These are phyloP conservation scores for Metarhizium sp. DNA, from an alignment of 2,329 filamentous ascomycete genomes.

Conservation along the genomic window DNA sequence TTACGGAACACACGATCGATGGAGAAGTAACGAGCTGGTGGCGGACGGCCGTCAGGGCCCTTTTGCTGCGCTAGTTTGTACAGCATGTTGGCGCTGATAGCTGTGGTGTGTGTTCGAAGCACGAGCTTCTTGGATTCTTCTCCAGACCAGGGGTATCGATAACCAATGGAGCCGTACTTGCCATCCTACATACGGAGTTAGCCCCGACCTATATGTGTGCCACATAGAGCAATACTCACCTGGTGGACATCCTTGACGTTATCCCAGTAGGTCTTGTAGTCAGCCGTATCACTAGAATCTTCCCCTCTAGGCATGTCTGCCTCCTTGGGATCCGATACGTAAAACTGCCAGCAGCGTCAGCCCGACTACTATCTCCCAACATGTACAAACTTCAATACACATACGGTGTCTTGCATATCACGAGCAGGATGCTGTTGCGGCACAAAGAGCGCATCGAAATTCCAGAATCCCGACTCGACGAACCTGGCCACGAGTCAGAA, in stretches of 20 bases:
- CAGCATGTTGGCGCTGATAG: slow-evolving; percentile 82
- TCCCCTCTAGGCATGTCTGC: slow-evolving; percentile 52
- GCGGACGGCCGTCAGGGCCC: slow-evolving; percentile 56
- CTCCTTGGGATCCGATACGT: slow-evolving; percentile 78
- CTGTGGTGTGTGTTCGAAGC: slow-evolving; percentile 91
- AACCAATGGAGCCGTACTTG: slow-evolving; percentile 91
- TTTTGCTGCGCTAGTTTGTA: slow-evolving; percentile 79
- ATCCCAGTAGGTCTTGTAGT: slow-evolving; percentile 82
- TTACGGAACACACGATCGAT: slow-evolving; percentile 98
- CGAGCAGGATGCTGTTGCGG: slow-evolving; percentile 93
- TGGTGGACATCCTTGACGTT: slow-evolving; percentile 83
- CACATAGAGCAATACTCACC: background rate
- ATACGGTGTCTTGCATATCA: slow-evolving; percentile 80
- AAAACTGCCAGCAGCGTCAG: slow-evolving; percentile 45
- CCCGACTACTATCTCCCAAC: background rate
- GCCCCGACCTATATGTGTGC: background rate
- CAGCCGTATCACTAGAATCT: slow-evolving; percentile 43
- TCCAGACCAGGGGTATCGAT: slow-evolving; percentile 86
- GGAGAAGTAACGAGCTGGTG: slow-evolving; percentile 86
- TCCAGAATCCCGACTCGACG: slow-evolving; percentile 96
- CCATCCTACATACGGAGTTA: slow-evolving; percentile 40
- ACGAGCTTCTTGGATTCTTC: slow-evolving; percentile 80
- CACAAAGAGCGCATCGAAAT: slow-evolving; percentile 94
- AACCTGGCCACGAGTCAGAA: slow-evolving; percentile 31
- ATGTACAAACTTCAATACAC: background rate